Conservation (phyloP, 2,329 filamentous ascomycete species). For the Trichophyton schoenleinii region DNA sequence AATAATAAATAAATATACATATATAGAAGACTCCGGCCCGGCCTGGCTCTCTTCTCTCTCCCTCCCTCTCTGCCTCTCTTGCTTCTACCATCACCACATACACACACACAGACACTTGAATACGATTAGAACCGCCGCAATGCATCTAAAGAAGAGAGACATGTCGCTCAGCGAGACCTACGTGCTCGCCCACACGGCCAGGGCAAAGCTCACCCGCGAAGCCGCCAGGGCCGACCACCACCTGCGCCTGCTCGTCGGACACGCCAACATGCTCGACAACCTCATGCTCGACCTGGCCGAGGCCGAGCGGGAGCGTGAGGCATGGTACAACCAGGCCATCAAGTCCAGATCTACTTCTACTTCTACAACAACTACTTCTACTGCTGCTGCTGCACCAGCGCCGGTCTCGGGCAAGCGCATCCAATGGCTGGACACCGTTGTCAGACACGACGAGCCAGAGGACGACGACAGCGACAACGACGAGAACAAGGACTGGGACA, state of each 20-base stretch:
- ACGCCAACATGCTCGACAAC: conserved; percentile 94
- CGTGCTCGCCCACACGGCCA: conserved; percentile 93
- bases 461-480: conserved; percentile 25
- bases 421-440: conserved; percentile 46
- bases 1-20: not conserved
- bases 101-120: not conserved
- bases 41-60: not conserved
- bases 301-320: conserved; percentile 88
- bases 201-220: conserved; percentile 88
- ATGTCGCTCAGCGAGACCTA: conserved; percentile 99
- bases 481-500: conserved; percentile 41
- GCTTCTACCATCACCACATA: not conserved
- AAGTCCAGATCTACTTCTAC: conserved; percentile 44
- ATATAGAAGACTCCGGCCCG: not conserved
- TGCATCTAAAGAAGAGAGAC: conserved; percentile 50
- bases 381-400: not conserved
- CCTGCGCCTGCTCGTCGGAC: conserved; percentile 86
- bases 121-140: not conserved
- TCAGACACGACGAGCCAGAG: conserved; percentile 54
- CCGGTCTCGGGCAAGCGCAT: not conserved
- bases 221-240: conserved; percentile 86
- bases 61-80: too few species aligned
- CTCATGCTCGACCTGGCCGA: conserved; percentile 87
- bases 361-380: conserved; percentile 5
- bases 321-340: conserved; percentile 95